Base-by-base conservation (phyloP, 2,329 filamentous ascomycete species). In the Penicillium psychrosexuale region DNA sequence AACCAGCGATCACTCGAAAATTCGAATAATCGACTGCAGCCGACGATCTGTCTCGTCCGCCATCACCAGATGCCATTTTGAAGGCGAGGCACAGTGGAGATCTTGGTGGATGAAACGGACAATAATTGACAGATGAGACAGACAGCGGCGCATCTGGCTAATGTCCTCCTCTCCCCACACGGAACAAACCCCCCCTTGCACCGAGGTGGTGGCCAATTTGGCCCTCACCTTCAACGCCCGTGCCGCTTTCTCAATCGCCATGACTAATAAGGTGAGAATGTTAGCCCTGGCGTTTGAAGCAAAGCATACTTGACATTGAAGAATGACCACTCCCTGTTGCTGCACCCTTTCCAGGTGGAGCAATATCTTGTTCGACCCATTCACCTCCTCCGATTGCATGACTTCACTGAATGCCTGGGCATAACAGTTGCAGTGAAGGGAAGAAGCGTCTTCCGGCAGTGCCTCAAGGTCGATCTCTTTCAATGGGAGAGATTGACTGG, bases 41-140 rank as follows among this genome's bases (percentile, higher is more conserved):
- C 66, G 57, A 37, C 61, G 58, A 55, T 71, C 67, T 7, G 66
- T 71, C 47, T 70, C 69, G 55, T 64, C 64, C 22, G 70, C 68
- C 68, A 72, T 68, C 5, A 63, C 49, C 36, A 69, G 33, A 28
- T 62, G 60, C 9, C 67, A 68, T 2, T 54, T 50, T 3, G 66
- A 62, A 3, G 47, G n/a, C 9, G 34, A 39, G n/a, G 40, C 40
- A 22, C 34, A 34, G 12, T 31, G 24, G 8, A 44, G 33, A 17
- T 44, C 44, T 12, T 62, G 63, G 27, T 61, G 59, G 38, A 72
- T 70, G 0, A 62, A 62, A 8, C 64, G 62, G 31, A 72, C 60
- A 1, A 61, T 64, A 17, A 59, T 47, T 15, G 68, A 55, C 51
- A 72, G 51, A n/a, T 61, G 64, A n/a, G 61, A 66, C n/a, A 72